A percentile compares a stretch with the other conserved stretches of the same genome.
Conservation (phyloP, 352 stramenopile species). For the Phytophthora cactorum region DNA sequence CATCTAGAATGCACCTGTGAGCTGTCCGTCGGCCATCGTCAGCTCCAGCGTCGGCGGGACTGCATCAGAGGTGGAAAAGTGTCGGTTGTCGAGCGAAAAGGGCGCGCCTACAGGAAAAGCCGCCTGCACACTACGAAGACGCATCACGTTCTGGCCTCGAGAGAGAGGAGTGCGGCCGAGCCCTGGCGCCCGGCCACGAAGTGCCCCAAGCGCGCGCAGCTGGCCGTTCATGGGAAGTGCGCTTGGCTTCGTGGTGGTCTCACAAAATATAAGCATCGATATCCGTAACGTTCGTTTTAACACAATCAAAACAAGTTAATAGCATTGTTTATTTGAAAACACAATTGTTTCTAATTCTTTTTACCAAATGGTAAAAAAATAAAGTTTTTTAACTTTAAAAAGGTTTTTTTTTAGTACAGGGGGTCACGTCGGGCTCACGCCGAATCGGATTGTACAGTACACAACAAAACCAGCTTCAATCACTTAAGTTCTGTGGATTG, state of each 20-base stretch:
- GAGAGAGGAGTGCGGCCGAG: slow-evolving; percentile 3
- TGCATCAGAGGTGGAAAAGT: slow-evolving; percentile 41
- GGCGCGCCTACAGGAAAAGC: slow-evolving; percentile 8
- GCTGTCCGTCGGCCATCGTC: slow-evolving; percentile 40
- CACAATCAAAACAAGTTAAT: too few species aligned
- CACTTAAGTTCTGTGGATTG: too few species aligned
- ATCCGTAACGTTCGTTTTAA: too few species aligned
- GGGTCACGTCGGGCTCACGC: slow-evolving; percentile 9
- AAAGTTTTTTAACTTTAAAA: too few species aligned
- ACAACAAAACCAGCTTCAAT: too few species aligned
- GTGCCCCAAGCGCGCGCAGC: not conserved
- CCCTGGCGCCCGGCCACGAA: slow-evolving; percentile 17
- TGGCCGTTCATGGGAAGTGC: slow-evolving; percentile 6
- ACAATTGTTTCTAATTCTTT: too few species aligned
- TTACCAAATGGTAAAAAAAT: too few species aligned
- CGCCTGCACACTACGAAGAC: slow-evolving; percentile 1
- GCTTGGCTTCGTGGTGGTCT: slow-evolving; percentile 1
- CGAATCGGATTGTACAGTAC: not conserved
- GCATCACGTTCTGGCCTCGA: not conserved
- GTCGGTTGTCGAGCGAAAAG: slow-evolving; percentile 35
- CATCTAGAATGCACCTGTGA: slow-evolving; percentile 37
- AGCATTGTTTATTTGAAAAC: too few species aligned
- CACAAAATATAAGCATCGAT: too few species aligned
- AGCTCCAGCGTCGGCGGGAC: slow-evolving; percentile 34
- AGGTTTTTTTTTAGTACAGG: too few species aligned